Conservation (phyloP, 176 grass and related monocot species). For the Zizania latifolia region DNA sequence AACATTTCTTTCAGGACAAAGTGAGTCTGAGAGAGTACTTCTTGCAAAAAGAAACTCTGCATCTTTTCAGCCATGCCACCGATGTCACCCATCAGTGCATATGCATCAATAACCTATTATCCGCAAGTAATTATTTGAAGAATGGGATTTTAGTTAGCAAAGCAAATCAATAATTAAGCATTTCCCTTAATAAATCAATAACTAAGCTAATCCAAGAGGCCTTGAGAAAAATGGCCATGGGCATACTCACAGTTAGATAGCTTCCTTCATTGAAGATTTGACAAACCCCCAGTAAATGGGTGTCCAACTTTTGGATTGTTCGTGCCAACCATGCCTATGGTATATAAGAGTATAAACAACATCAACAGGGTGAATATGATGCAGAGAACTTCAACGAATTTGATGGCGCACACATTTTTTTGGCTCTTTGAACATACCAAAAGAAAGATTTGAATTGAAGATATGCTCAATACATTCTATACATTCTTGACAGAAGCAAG, state of each 20-base stretch:
- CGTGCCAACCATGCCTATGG: slow-evolving; percentile 77
- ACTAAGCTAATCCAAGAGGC: background rate
- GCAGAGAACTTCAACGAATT: slow-evolving; percentile 6
- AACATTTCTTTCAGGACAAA: slow-evolving; percentile 81
- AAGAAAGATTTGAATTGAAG: background rate
- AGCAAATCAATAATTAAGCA: background rate
- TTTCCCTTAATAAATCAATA: background rate
- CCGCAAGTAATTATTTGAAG: slow-evolving; percentile 7
- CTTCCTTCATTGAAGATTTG: slow-evolving; percentile 80
- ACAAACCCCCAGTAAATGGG: slow-evolving; percentile 78
- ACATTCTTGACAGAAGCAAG: background rate
- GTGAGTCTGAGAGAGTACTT: slow-evolving; percentile 93
- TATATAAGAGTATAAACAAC: slow-evolving; percentile 31
- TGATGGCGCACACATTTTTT: slow-evolving; percentile 10
- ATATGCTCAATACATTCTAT: background rate
- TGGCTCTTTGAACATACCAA: slow-evolving; percentile 10
- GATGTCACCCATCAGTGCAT: slow-evolving; percentile 91
- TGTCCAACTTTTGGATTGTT: slow-evolving; percentile 88
- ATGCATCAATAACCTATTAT: slow-evolving; percentile 85
- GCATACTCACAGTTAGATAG: slow-evolving; percentile 86
- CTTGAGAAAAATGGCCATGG: slow-evolving; percentile 11
- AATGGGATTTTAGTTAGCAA: slow-evolving; percentile 11
- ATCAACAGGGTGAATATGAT: background rate
- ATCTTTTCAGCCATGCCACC: slow-evolving; percentile 98
- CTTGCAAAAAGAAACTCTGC: slow-evolving; percentile 99